These are phyloP conservation scores for Kwoniella mangroviensis DNA, from an alignment of 768 basidiomycete genomes.

Conservation along the genomic window DNA sequence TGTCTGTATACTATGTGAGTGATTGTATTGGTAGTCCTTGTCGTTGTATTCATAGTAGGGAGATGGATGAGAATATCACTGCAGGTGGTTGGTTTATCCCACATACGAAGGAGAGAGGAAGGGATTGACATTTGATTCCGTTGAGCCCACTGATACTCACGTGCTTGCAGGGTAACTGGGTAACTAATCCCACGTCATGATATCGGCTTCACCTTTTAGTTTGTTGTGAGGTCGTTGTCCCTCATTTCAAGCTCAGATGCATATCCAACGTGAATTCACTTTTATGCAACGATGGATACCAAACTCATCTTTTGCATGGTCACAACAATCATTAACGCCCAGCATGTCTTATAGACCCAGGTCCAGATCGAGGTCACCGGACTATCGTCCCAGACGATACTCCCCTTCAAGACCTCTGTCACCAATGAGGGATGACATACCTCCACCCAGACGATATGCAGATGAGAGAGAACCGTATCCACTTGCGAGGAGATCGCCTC, in stretches of 20 bases:
- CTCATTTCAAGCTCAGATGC: neutral
- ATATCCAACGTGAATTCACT: neutral
- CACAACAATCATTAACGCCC: neutral
- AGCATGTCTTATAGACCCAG: constrained; percentile 36
- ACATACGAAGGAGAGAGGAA: neutral
- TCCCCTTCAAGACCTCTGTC: constrained; percentile 46
- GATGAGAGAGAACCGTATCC: constrained; percentile 15
- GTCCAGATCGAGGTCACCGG: constrained; percentile 35
- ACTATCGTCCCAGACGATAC: constrained; percentile 40
- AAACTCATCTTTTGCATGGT: neutral
- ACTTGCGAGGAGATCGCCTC: constrained; percentile 12
- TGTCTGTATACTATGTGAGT: constrained; percentile 4
- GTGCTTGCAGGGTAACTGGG: neutral
- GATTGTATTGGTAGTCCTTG: neutral
- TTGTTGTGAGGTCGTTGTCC: neutral
- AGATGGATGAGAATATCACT: constrained; percentile 15
- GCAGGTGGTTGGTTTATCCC: constrained; percentile 10
- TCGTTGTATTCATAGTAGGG: neutral
- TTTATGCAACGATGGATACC: too few species aligned
- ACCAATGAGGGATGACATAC: constrained; percentile 15
- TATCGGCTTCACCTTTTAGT: neutral
- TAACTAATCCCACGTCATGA: constrained; percentile 21
- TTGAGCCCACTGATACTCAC: neutral
- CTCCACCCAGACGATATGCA: constrained; percentile 11
- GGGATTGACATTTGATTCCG: constrained; percentile 16